Base-by-base conservation (phyloP, 2,329 filamentous ascomycete species). In the Sphaerulina vaccinii region DNA sequence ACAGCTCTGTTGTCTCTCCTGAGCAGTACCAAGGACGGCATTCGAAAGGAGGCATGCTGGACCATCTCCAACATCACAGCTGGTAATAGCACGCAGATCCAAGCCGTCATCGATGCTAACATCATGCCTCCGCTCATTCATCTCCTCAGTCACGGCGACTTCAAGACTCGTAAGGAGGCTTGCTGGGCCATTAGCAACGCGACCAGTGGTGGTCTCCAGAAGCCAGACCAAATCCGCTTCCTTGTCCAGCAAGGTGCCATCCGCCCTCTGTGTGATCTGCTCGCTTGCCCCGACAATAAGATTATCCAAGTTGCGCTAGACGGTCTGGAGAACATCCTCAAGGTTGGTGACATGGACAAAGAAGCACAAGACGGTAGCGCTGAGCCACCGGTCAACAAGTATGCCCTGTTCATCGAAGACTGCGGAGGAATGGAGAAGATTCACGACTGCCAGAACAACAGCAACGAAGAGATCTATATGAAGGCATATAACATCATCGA, bases 401-500 rank as follows among this genome's bases (percentile, higher is more conserved):
- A 95, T 68, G 93, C 93, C 40, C 82, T 99, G 59, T 97, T 95
- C 75, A 99, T 99, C 62, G 93, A 99, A 76, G 93, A 99, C 75
- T 95, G 91, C 63, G 90, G 90, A 68, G 93, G 93, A 62, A 99
- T 99, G 93, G 93, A 97, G 79, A 97, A 97, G 86, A 97, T 99
- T 64, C 93, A 99, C 76, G 92, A 97, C 65, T 97, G 93, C 83
- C 93, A 99, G 80, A 96, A 95, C 79, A 99, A 99, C 68, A 92
- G 92, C 78, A 99, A 99, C 76, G 93, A 99, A 77, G 93, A 99
- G 76, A 99, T 99, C 65, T 99, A 99, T 81, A 97, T 99, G 92
- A 99, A 99, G 84, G 93, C 93, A 0, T 99, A 97, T 82, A 97
- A 95, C 82, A 99, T 99, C 75, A 99, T 99, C 63, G 93, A 99